Base-by-base conservation (phyloP, 441 rosid species). In the Gossypium davidsonii region DNA sequence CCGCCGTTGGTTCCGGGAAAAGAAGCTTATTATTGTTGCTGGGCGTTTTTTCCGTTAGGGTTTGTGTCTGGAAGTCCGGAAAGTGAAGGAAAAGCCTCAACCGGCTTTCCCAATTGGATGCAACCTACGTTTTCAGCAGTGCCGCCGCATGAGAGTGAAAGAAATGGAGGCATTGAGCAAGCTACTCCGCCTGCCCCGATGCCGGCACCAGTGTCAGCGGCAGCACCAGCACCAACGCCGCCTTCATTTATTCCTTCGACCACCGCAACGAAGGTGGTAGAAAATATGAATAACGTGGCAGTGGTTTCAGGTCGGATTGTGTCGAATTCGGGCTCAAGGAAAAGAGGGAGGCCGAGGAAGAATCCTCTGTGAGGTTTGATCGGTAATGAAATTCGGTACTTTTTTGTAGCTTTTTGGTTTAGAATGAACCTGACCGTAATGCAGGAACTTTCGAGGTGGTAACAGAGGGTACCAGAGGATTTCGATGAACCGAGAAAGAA, bases 281-380 rank as follows among this genome's bases (percentile, higher is more conserved):
- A 58, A 60, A 73, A 71, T 68, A 68, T 28, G 39, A 74, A 49
- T 59, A 77, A 23, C 52, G 76, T 73, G 71, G 79, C 11, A 73
- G 73, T 44, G 52, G 34, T 46, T 71, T 64, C 79, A 0, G 71
- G 0, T 49, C 77, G 79, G 67, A 71, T 21, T 63, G 63, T 20
- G 25, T 44, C 57, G 1, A 62, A 55, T 4, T 70, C 71, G 61
- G 69, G 31, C 49, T 70, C 76, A 26, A 88, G 18, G 86, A 93
- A 87, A 86, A 87, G 97, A 79, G 98, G 97, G 66, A 84, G 98
- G 80, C 94, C 97, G 0, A 80, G 89, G 84, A 91, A 93, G 76
- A 78, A 82, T 80, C 83, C 84, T 0, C 25, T 56, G 37, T 51
- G 63, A 73, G 34, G 17, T n/a, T 64, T 53, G 46, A 7, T 71